Evolutionary conservation across 108 stramenopile genomes (phyloP), one percentile per base, ranked within the genome.

Genomic region (Nannochloropsis gaditana): DNA sequence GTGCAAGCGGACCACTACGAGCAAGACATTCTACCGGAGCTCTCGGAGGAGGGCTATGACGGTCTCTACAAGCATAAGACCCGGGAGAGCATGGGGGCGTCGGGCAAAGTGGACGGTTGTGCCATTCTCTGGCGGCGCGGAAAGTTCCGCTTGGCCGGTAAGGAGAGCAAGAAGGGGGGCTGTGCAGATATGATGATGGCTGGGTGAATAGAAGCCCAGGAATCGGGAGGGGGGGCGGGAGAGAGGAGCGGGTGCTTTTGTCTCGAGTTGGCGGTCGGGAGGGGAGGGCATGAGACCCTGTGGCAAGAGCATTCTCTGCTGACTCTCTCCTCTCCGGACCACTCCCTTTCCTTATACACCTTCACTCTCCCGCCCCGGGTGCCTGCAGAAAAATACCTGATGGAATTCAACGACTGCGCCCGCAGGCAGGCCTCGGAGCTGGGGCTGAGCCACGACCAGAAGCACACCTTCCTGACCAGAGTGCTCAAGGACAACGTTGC

Each of bases 61-160:
- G 97, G 97, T 41, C 93, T 97, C 5, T 98, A 94, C 94, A 98
- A 97, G 90, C 96, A 97, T 86, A 99, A 99, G 91, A 97, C 96
- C 8, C 88, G 97, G 82, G 95, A 96, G 87, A 88, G 94, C 42
- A 97, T 98, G 95, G 96, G 96, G 84, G 85, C 95, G 84, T 5
- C 43, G 44, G 96, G 95, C 11, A 96, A 97, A 90, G 97, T 99
- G 42, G 99, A 99, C 85, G 99, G 99, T n/a, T 99, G 99, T 92
- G 99, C 99, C 17, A 87, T 97, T 44, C 96, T 99, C 85, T 99
- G 97, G 96, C 93, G 95, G 89, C 83, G 95, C 82, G 86, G 90
- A 19, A 95, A 95, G 85, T 97, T 97, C 90, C 93, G 95, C 84
- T 84, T 97, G 44, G 92, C 95, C n/a, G 59, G 59, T 73, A 73